Evolutionary conservation across 1,139 yeast genomes (phyloP).

Genomic region (Candida labiduridarum): DNA sequence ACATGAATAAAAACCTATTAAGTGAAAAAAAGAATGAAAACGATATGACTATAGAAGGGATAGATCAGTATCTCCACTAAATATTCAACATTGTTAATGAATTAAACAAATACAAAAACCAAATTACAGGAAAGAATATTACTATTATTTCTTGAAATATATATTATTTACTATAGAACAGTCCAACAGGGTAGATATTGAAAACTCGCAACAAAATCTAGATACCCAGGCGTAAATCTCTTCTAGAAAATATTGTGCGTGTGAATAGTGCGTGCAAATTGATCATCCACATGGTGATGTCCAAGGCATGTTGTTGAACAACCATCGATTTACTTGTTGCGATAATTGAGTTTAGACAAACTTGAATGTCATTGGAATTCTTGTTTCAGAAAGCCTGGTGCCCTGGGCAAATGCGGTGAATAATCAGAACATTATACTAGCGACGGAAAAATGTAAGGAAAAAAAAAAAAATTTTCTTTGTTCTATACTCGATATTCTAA

Average conservation of each 20-base stretch:
- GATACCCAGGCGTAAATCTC: too few species aligned
- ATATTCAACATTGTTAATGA: not conserved
- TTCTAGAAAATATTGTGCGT: too few species aligned
- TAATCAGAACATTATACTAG: not conserved
- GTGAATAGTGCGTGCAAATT: too few species aligned
- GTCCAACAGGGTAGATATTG: not conserved
- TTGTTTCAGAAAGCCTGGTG: too few species aligned
- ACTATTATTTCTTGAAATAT: constrained; percentile 1
- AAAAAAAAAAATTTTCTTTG: not conserved
- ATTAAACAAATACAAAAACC: not conserved
- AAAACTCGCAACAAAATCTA: too few species aligned
- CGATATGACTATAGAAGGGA: not conserved
- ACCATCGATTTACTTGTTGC: too few species aligned
- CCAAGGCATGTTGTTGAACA: too few species aligned
- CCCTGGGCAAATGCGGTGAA: not conserved
- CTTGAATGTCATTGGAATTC: too few species aligned
- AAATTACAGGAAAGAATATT: not conserved
- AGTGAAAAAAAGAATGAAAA: not conserved
- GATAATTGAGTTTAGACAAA: too few species aligned
- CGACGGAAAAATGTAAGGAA: not conserved
- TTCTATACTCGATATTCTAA: not conserved
- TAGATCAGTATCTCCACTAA: not conserved
- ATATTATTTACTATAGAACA: not conserved
- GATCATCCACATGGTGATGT: too few species aligned
- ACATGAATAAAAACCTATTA: not conserved